Evolutionary conservation across 768 basidiomycete species (phyloP).

Genomic region (Kwoniella sp.): DNA sequence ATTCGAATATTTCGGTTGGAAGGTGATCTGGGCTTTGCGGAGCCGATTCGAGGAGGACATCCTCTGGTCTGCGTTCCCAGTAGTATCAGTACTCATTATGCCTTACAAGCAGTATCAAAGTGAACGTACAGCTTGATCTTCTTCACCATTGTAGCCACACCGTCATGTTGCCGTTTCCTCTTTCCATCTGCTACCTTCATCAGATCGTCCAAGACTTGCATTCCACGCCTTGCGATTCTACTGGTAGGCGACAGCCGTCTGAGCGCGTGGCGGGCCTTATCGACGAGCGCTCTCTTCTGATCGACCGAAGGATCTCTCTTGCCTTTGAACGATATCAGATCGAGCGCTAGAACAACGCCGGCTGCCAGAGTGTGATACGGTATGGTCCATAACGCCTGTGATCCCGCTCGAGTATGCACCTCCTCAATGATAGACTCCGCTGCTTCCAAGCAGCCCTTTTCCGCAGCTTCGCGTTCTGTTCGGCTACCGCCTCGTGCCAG

Average conservation of each 20-base stretch:
- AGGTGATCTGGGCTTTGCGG: not conserved
- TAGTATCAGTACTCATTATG: not conserved
- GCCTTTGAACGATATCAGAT: conserved; percentile 17
- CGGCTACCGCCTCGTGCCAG: conserved; percentile 11
- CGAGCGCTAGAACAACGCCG: conserved; percentile 28
- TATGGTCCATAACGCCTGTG: conserved; percentile 33
- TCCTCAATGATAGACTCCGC: conserved; percentile 25
- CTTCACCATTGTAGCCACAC: conserved; percentile 24
- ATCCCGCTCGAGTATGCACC: conserved; percentile 14
- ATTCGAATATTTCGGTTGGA: not conserved
- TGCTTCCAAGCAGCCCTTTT: conserved; percentile 19
- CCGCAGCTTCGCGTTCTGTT: conserved; percentile 13
- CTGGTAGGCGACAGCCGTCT: conserved; percentile 28
- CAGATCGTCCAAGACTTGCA: conserved; percentile 27
- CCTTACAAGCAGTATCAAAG: not conserved
- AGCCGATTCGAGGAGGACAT: conserved; percentile 10
- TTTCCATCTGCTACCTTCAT: conserved; percentile 18
- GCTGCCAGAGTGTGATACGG: conserved; percentile 34
- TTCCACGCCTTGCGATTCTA: conserved; percentile 23
- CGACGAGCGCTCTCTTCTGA: conserved; percentile 9
- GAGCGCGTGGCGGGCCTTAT: conserved; percentile 18
- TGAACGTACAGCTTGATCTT: conserved; percentile 29
- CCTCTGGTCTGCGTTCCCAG: not conserved
- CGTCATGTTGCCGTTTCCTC: conserved; percentile 5
- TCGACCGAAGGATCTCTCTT: conserved; percentile 4